phyloP scores from a whole-genome alignment of 139 green algal species.

The Marvania coccoides region DNA sequence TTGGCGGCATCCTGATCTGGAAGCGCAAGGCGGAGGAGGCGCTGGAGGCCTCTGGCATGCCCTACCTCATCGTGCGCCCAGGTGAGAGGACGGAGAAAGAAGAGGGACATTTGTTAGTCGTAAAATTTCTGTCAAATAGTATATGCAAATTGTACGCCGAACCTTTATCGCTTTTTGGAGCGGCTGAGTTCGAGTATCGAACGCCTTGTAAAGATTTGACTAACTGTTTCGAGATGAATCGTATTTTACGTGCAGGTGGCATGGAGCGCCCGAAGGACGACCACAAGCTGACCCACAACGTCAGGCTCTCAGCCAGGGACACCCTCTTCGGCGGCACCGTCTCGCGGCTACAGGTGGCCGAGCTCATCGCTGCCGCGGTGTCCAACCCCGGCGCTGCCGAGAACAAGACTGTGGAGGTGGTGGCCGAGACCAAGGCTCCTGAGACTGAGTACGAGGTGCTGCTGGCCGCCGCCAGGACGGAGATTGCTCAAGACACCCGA shows the following conservation, averaged over 20 bases:
- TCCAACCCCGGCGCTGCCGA: constrained; percentile 37
- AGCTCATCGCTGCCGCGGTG: constrained; percentile 64
- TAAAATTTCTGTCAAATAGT: too few species aligned
- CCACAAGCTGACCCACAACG: constrained; percentile 86
- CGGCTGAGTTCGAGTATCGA: too few species aligned
- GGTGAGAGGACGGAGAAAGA: too few species aligned
- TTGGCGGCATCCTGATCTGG: constrained; percentile 77
- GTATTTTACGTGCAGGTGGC: constrained; percentile 43
- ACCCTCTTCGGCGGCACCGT: constrained; percentile 78
- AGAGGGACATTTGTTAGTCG: too few species aligned
- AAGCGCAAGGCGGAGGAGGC: constrained; percentile 81
- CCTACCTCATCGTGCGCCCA: constrained; percentile 83
- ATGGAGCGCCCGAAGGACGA: constrained; percentile 84
- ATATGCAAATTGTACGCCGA: too few species aligned
- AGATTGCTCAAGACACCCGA: constrained; percentile 4
- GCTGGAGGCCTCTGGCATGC: constrained; percentile 71
- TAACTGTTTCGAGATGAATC: too few species aligned
- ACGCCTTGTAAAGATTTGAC: too few species aligned
- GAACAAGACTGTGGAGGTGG: constrained; percentile 85
- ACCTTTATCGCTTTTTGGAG: too few species aligned
- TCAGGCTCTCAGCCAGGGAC: constrained; percentile 58
- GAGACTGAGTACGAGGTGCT: constrained; percentile 31
- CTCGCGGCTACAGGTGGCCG: constrained; percentile 76
- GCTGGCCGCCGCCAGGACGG: constrained; percentile 11
- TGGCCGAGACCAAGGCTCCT: constrained; percentile 57